A percentile compares a stretch with the other conserved stretches of the same genome.
These are phyloP conservation scores for Paraphoma chrysanthemicola DNA, from an alignment of 2,329 filamentous ascomycete genomes.

Conservation along the genomic window DNA sequence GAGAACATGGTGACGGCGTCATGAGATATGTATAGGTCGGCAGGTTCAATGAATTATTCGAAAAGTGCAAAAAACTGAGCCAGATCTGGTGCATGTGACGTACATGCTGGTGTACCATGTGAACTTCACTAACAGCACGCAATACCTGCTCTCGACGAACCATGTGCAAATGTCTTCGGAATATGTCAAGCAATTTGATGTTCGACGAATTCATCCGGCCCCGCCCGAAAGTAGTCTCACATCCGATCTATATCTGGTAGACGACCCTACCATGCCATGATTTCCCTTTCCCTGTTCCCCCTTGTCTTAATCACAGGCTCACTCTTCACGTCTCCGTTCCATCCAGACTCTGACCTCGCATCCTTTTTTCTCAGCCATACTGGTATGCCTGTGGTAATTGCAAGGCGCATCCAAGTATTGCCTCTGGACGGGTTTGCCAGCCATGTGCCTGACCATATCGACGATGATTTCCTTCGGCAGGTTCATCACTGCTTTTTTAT, in stretches of 20 bases:
- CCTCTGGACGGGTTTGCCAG: not conserved
- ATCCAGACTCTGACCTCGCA: not conserved
- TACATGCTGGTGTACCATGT: no score
- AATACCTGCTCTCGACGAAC: no score
- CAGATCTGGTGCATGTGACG: no score
- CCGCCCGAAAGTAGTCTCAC: no score
- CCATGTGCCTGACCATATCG: not conserved
- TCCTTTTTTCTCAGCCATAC: not conserved
- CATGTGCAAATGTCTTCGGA: no score
- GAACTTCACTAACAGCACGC: no score
- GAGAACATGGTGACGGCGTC: constrained; percentile 45
- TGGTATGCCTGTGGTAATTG: not conserved
- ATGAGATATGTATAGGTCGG: constrained; percentile 47
- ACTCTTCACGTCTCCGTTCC: not conserved
- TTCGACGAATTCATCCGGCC: no score
- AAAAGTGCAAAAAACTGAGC: constrained; percentile 40
- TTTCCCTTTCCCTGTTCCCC: no score
- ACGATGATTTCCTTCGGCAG: not conserved
- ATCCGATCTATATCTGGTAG: no score
- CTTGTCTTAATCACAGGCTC: not conserved
- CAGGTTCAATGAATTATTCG: constrained; percentile 49
- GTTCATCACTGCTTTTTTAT: not conserved
- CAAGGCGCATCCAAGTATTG: not conserved
- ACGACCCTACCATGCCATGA: no score
- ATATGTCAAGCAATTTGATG: no score